These are phyloP conservation scores for Rutstroemia sp. DNA, from an alignment of 2,329 filamentous ascomycete genomes.

Conservation along the genomic window DNA sequence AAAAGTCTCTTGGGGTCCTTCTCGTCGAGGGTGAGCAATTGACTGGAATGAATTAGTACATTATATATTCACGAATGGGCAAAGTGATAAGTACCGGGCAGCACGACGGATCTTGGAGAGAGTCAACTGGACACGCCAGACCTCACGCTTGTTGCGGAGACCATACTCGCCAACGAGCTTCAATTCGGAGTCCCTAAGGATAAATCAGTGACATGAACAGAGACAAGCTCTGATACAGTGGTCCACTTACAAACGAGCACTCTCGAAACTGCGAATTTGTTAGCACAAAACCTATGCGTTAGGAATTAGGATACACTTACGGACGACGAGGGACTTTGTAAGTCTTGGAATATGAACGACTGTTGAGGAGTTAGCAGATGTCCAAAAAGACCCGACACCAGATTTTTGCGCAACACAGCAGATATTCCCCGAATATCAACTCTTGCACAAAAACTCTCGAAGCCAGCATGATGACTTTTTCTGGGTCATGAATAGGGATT, in stretches of 20 bases:
- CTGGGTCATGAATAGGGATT: neutral
- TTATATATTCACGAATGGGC: neutral
- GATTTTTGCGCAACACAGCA: neutral
- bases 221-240: conserved; percentile 98
- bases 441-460: neutral
- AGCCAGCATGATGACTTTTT: neutral
- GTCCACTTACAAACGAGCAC: conserved; percentile 99
- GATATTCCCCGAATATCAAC: neutral
- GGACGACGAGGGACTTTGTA: conserved; percentile 94
- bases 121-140: conserved; percentile 99
- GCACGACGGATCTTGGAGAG: conserved; percentile 99
- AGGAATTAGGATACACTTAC: conserved; percentile 16
- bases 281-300: conserved; percentile 27
- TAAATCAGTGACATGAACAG: conserved; percentile 87
- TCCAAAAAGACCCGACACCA: neutral
- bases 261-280: conserved; percentile 71
- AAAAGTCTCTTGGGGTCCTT: conserved; percentile 99
- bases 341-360: conserved; percentile 86
- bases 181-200: conserved; percentile 89
- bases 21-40: conserved; percentile 99
- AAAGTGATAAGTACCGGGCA: conserved; percentile 68
- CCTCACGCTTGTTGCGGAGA: conserved; percentile 99
- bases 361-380: conserved; percentile 2
- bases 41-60: conserved; percentile 49
- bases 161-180: conserved; percentile 99